Evolutionary conservation across 495 filamentous ascomycete species (phyloP), one percentile per base, ranked within the genome.

Genomic region (Neurospora terricola): DNA sequence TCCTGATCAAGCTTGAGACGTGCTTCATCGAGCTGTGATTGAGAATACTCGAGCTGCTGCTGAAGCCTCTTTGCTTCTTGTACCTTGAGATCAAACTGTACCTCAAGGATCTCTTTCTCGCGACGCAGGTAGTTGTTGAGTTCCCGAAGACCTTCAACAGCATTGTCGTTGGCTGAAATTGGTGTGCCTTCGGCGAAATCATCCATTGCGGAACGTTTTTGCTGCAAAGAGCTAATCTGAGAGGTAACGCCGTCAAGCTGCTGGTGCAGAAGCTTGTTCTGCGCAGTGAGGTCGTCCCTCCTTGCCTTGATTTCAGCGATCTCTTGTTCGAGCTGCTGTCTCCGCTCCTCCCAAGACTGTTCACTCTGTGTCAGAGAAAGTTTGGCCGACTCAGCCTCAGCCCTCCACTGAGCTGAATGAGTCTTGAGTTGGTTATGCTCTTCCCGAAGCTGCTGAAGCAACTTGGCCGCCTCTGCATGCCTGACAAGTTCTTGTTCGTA

Each of bases 91-190:
- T 98, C 93, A 73, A 93, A 93, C 77, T 98, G 94, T 8, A 97
- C 93, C 73, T 98, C 94, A 4, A 98, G 90, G 76, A 99, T 98
- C 77, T 98, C 94, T 83, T 98, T 98, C 83, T 98, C 96, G 62
- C 92, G 90, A n/a, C 96, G 90, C 71, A 98, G 84, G 81, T 93
- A 98, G 69, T 88, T 90, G 81, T 96, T 94, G 45, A 98, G 87
- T 77, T 97, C 94, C 72, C 94, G 91, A 36, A 97, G 87, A 73
- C 92, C 91, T 72, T 93, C 91, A 21, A 90, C 79, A 43, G 87
- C 88, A 39, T 81, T 81, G 54, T 87, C 85, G 7, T 78, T 73
- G 11, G 86, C 81, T 6, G 81, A 79, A 42, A 82, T 69, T 27
- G 78, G 74, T 0, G 86, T 74, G 21, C 78, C 75, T 10, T 81